phyloP scores from a whole-genome alignment of 2,329 filamentous ascomycete genomes.

The Monosporascus sp. region DNA sequence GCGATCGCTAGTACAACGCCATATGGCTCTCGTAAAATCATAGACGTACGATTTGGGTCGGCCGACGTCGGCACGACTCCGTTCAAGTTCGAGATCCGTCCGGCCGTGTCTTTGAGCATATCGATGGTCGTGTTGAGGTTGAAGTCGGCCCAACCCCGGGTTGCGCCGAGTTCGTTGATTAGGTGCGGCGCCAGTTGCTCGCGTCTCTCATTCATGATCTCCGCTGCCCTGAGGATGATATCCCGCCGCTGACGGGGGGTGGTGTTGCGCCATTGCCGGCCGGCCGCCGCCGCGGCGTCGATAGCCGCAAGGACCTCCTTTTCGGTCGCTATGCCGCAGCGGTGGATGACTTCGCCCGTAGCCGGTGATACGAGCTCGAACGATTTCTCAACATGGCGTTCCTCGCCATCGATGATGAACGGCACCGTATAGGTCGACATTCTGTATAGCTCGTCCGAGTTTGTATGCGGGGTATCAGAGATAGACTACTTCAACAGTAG shows the following conservation, averaged over 20 bases:
- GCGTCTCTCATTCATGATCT: slow-evolving; percentile 47
- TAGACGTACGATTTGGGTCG: slow-evolving; percentile 44
- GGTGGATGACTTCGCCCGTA: slow-evolving; percentile 46
- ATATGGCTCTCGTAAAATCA: slow-evolving; percentile 62
- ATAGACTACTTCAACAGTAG: too few relatives aligned
- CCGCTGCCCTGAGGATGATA: slow-evolving; percentile 57
- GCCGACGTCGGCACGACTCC: slow-evolving; percentile 26
- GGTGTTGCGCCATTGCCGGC: slow-evolving; percentile 56
- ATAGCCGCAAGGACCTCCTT: slow-evolving; percentile 45
- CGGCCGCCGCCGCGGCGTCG: slow-evolving; percentile 49
- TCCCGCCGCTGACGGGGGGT: slow-evolving; percentile 52
- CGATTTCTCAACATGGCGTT: slow-evolving; percentile 39
- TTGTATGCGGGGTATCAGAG: too few relatives aligned
- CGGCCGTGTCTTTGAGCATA: slow-evolving; percentile 32
- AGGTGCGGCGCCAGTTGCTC: slow-evolving; percentile 52
- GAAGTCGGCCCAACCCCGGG: slow-evolving; percentile 23
- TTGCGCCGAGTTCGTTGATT: slow-evolving; percentile 31
- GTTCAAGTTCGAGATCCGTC: slow-evolving; percentile 26
- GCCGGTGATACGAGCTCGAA: slow-evolving; percentile 53
- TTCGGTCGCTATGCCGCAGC: slow-evolving; percentile 50
- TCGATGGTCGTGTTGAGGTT: slow-evolving; percentile 28
- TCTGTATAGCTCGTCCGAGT: background rate
- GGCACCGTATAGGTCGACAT: slow-evolving; percentile 30
- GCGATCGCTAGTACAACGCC: slow-evolving; percentile 62
- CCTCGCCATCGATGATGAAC: slow-evolving; percentile 38